Evolutionary conservation across 768 basidiomycete genomes (phyloP).

Genomic region (Kwoniella botswanensis): DNA sequence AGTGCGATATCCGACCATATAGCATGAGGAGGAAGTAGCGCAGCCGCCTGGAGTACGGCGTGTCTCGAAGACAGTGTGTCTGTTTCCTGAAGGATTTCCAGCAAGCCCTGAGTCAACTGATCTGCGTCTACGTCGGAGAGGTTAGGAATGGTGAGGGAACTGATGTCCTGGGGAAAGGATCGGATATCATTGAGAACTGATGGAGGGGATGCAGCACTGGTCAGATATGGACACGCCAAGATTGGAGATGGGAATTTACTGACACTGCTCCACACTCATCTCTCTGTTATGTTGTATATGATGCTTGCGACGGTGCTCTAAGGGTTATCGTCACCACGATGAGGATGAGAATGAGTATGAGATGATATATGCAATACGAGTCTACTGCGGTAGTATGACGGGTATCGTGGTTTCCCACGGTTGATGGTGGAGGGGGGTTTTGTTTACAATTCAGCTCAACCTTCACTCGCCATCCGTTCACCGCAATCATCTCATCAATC

Average conservation of each 20-base stretch:
- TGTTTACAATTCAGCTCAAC: no score
- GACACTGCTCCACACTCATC: neutral
- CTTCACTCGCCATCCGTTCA: no score
- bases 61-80: slow-evolving; percentile 10
- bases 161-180: slow-evolving; percentile 11
- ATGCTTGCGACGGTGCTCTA: no score
- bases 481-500: no score
- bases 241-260: neutral
- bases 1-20: slow-evolving; percentile 1
- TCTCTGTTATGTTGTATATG: neutral
- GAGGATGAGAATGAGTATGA: no score
- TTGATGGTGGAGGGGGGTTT: no score
- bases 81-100: neutral
- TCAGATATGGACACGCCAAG: neutral
- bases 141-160: neutral
- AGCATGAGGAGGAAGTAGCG: neutral
- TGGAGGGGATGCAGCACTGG: neutral
- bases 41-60: slow-evolving; percentile 14
- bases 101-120: neutral
- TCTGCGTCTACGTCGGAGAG: neutral
- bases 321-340: no score
- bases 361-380: no score
- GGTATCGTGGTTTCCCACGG: no score
- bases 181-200: slow-evolving; percentile 12
- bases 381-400: no score